Evolutionary conservation across 768 basidiomycete genomes (phyloP).

Genomic region (Suillus paluster): DNA sequence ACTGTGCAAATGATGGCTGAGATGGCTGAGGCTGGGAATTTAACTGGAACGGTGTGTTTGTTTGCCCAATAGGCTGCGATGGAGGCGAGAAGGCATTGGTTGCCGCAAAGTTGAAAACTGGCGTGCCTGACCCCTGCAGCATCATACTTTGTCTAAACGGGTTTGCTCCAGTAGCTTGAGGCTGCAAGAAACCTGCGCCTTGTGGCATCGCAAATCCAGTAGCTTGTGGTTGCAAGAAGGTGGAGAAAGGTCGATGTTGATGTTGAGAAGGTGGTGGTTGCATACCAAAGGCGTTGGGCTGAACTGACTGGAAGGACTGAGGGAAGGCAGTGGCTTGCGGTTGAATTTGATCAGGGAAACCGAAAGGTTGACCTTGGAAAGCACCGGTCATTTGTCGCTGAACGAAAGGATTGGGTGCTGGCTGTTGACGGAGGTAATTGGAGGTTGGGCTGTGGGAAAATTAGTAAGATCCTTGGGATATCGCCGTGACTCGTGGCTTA

Average conservation of each 20-base stretch:
- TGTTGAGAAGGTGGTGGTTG: slow-evolving; percentile 38
- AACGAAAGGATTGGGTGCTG: slow-evolving; percentile 77
- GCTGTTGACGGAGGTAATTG: slow-evolving; percentile 60
- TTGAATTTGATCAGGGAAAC: slow-evolving; percentile 42
- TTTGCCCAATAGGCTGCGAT: slow-evolving; percentile 19
- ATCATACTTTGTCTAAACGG: slow-evolving; percentile 84
- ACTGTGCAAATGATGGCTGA: slow-evolving; percentile 13
- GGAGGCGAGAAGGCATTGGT: slow-evolving; percentile 12
- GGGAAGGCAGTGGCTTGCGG: slow-evolving; percentile 65
- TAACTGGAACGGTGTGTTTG: slow-evolving; percentile 16
- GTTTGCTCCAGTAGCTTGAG: slow-evolving; percentile 65
- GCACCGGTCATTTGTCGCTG: slow-evolving; percentile 58
- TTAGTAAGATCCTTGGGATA: slow-evolving; percentile 14
- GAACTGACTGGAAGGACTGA: slow-evolving; percentile 43
- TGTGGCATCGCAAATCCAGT: slow-evolving; percentile 50
- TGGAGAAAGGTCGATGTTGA: slow-evolving; percentile 58
- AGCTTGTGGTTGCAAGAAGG: slow-evolving; percentile 59
- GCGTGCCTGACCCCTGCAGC: slow-evolving; percentile 65
- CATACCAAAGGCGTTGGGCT: slow-evolving; percentile 31
- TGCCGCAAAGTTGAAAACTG: slow-evolving; percentile 43
- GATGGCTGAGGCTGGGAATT: slow-evolving; percentile 20
- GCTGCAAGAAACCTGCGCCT: slow-evolving; percentile 52
- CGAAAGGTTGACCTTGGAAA: slow-evolving; percentile 47
- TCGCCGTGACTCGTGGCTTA: slow-evolving; percentile 8
- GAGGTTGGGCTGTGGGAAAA: slow-evolving; percentile 45